Base-by-base conservation (phyloP, 176 grass and related monocot species). In the Eleusine coracana region DNA sequence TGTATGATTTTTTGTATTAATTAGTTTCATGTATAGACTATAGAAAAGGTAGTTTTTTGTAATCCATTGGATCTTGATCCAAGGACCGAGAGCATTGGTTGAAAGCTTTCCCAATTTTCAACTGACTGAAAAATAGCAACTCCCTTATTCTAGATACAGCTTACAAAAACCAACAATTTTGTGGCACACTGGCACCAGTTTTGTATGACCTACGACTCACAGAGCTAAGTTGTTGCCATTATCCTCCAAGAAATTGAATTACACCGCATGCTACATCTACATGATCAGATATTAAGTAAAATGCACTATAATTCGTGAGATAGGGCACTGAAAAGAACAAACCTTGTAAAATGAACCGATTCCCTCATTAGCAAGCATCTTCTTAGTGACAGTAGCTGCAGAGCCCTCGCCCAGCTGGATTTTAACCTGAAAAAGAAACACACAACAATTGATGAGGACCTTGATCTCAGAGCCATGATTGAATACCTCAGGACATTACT, bases 321-420 rank as follows among this genome's bases (percentile, higher is more conserved):
- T 38, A 81, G 9, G 65, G 39, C 16, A 65, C 70, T 37, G 68
- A 62, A 84, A 48, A 75, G 38, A 74, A 40, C 28, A 79, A 77
- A 97, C 94, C 94, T 93, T 97, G 78, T 97, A 97, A 42, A 97
- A 89, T 63, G 91, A 55, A 66, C 91, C 70, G 42, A 97, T 54
- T 42, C 94, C 94, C 15, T 86, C 94, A 48, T 84, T 81, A 39
- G 86, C 91, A 70, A 97, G 86, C 94, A 97, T 97, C 40, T 72
- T 93, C 77, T 89, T 93, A 51, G 94, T 89, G 58, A 93, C 91
- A 28, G 66, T 36, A 59, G 29, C 75, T 5, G 94, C 94, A 56
- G 94, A 93, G 54, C 94, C 94, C 84, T 97, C 91, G 0, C 94
- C 94, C 87, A 97, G 46, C 48, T 97, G 94, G 82, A 97, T 97